Base-by-base conservation (phyloP, 176 grass and related monocot genomes). In the Pharus latifolius region DNA sequence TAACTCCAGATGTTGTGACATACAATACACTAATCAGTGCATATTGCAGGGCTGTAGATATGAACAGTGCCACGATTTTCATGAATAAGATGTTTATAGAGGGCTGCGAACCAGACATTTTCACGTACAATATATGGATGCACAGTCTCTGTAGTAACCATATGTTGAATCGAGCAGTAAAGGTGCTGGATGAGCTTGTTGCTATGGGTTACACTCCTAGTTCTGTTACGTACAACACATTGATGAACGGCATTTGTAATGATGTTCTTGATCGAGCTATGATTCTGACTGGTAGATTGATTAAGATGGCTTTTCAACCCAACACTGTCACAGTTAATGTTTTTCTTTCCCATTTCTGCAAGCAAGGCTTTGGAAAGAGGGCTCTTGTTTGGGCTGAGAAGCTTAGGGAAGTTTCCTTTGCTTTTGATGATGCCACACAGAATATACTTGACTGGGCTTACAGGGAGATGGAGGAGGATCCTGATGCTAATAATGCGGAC, bases 91-190 rank as follows among this genome's bases (percentile, higher is more conserved):
- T 97, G 86, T 73, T 91, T 67, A 74, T 44, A 59, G 81, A 87
- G 66, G 83, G 80, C 45, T 90, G 77, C 82, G 73, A 85, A 63
- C 94, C 89, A 74, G 94, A 97, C 75, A 80, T 92, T 65, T 96
- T 87, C 81, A 97, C 94, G 73, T 97, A 97, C 78, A 97, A 97
- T 74, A 97, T 90, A 74, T 92, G 74, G 89, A 97, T 97, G 66
- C 94, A 92, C 35, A 80, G 69, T 66, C 61, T 97, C 46, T 90
- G 89, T 50, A 83, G 33, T 17, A 76, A 81, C 53, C 86, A 83
- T 81, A 87, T 84, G 65, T 71, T 97, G 77, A 80, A 87, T 62
- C 80, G 20, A 66, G 89, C 89, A 40, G 67, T 86, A 20, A 90
- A 82, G 50, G 23, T 85, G 70, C 52, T 97, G 74, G 86, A 97